These are phyloP conservation scores for Alloascoidea africana DNA, from an alignment of 805 yeast genomes.

Conservation along the genomic window DNA sequence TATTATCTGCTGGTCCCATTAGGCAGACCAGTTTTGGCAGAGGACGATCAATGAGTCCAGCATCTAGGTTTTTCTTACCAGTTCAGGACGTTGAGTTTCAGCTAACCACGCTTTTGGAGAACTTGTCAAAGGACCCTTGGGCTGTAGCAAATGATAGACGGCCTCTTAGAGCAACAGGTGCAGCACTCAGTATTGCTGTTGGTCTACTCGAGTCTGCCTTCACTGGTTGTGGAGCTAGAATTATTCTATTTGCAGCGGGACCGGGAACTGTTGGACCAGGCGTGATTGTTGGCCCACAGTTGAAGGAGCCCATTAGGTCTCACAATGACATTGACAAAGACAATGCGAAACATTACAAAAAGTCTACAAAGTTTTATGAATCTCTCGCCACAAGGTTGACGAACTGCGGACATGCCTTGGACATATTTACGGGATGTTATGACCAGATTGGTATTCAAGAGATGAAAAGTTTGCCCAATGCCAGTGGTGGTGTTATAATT, in stretches of 20 bases:
- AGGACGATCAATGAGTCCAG: conserved; percentile 17
- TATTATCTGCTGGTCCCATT: conserved; percentile 33
- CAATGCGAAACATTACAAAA: conserved; percentile 71
- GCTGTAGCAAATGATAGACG: conserved; percentile 64
- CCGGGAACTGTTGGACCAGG: conserved; percentile 95
- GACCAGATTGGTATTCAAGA: conserved; percentile 93
- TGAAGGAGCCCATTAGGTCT: conserved; percentile 93
- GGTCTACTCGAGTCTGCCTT: conserved; percentile 68
- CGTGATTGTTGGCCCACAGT: conserved; percentile 76
- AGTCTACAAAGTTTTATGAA: conserved; percentile 74
- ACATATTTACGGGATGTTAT: conserved; percentile 87
- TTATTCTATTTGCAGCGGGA: conserved; percentile 86
- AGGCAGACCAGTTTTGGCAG: not conserved
- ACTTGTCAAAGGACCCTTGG: conserved; percentile 77
- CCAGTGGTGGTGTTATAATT: conserved; percentile 82
- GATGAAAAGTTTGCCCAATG: conserved; percentile 74
- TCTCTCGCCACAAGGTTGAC: conserved; percentile 58
- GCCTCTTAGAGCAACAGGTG: conserved; percentile 84
- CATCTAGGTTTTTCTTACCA: conserved; percentile 57
- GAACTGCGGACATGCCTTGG: conserved; percentile 64
- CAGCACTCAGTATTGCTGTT: conserved; percentile 78
- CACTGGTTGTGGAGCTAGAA: conserved; percentile 77
- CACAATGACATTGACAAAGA: conserved; percentile 95
- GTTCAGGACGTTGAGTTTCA: conserved; percentile 71
- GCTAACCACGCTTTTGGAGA: conserved; percentile 65